A percentile compares a stretch with the other conserved stretches of the same genome.
These are phyloP conservation scores for Leishmania major DNA, from an alignment of 208 protist genomes.

Conservation along the genomic window DNA sequence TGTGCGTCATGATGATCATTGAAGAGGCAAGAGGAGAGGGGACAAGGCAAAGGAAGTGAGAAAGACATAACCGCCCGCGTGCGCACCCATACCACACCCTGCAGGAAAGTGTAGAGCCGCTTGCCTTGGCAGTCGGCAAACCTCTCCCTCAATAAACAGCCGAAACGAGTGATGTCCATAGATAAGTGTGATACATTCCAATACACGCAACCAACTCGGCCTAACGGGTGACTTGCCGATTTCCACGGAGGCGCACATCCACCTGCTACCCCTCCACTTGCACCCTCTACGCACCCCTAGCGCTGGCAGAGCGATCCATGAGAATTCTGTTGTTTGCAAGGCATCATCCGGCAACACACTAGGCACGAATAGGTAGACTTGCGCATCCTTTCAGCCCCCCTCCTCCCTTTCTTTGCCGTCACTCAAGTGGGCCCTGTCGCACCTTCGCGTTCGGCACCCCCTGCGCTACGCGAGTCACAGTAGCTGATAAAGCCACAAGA, in stretches of 20 bases:
- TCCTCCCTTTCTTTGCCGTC: not conserved
- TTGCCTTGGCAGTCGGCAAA: not conserved
- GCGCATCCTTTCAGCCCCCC: not conserved
- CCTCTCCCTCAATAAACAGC: not conserved
- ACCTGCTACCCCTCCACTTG: not conserved
- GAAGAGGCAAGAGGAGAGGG: slow-evolving; percentile 6
- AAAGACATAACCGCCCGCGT: not conserved
- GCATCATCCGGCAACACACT: not conserved
- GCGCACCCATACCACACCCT: not conserved
- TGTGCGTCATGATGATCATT: not conserved
- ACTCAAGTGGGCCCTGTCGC: not conserved
- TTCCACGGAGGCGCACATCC: not conserved
- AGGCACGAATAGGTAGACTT: not conserved
- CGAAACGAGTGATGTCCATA: not conserved
- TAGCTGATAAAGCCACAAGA: not conserved
- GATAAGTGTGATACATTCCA: not conserved
- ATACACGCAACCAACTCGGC: not conserved
- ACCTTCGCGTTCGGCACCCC: not conserved
- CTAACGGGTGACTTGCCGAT: not conserved
- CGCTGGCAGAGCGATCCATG: not conserved
- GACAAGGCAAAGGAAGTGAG: not conserved
- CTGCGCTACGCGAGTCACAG: not conserved
- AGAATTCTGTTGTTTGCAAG: not conserved
- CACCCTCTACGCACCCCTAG: not conserved
- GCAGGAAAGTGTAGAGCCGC: not conserved